Evolutionary conservation across 2,329 filamentous ascomycete genomes (phyloP).

Genomic region (Curvularia spicifera): DNA sequence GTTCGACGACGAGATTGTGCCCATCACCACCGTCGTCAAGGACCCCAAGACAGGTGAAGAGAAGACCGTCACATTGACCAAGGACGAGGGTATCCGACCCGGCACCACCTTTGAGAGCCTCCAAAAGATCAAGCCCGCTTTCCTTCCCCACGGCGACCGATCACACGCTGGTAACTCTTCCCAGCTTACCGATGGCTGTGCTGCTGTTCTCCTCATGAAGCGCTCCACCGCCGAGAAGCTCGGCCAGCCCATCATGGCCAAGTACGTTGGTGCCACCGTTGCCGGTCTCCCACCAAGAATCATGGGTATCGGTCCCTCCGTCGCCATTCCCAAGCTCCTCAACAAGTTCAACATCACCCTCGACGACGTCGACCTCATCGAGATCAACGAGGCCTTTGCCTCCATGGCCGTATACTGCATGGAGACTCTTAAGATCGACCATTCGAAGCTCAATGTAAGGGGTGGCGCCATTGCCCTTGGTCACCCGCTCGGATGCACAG

Average conservation of each 20-base stretch:
- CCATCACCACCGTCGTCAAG: constrained; percentile 82
- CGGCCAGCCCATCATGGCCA: constrained; percentile 89
- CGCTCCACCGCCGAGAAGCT: constrained; percentile 85
- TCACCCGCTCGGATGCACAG: constrained; percentile 81
- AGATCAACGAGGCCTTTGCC: constrained; percentile 97
- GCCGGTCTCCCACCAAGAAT: constrained; percentile 89
- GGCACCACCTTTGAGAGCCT: constrained; percentile 87
- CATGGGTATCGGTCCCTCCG: constrained; percentile 89
- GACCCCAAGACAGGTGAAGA: constrained; percentile 80
- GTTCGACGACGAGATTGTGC: constrained; percentile 93
- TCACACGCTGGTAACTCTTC: constrained; percentile 93
- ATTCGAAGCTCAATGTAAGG: constrained; percentile 78
- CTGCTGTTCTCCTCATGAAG: constrained; percentile 91
- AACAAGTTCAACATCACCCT: constrained; percentile 77
- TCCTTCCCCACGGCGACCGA: constrained; percentile 84
- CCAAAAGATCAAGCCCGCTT: constrained; percentile 85
- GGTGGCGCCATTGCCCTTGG: constrained; percentile 84
- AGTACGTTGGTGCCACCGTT: constrained; percentile 91
- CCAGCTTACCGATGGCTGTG: constrained; percentile 93
- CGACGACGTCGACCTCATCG: constrained; percentile 85
- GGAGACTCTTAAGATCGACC: constrained; percentile 68
- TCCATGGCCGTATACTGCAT: constrained; percentile 97
- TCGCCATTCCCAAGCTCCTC: constrained; percentile 80
- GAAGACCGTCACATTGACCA: constrained; percentile 78
- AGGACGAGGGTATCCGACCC: constrained; percentile 88